These are phyloP conservation scores for Halophytophthora batemanensis DNA, from an alignment of 352 stramenopile genomes.

Conservation along the genomic window DNA sequence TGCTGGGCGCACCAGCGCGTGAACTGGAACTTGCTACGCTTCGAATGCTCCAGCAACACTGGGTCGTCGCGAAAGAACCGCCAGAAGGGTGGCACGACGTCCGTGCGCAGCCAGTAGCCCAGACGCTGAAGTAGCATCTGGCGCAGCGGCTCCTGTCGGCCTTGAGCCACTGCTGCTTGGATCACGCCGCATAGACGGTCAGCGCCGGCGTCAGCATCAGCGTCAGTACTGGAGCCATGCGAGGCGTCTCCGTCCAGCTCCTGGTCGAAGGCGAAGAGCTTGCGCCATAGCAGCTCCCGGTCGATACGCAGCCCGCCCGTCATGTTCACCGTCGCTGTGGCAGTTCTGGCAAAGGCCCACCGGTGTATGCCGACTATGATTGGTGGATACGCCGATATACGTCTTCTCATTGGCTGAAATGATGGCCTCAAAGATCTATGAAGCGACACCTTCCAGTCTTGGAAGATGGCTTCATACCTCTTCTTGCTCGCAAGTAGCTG, in stretches of 20 bases:
- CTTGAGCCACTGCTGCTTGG: constrained; percentile 30
- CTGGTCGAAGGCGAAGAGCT: constrained; percentile 64
- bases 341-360: too few relatives aligned
- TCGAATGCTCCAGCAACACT: constrained; percentile 7
- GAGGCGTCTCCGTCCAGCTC: constrained; percentile 7
- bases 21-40: constrained; percentile 22
- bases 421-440: too few relatives aligned
- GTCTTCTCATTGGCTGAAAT: too few relatives aligned
- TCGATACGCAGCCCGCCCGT: constrained; percentile 40
- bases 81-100: constrained; percentile 66
- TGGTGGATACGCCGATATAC: too few relatives aligned
- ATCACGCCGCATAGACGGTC: constrained; percentile 33
- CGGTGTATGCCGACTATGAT: too few relatives aligned
- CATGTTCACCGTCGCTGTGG: too few relatives aligned
- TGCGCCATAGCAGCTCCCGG: constrained; percentile 58
- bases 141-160: constrained; percentile 41
- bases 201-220: neutral
- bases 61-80: constrained; percentile 42
- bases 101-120: constrained; percentile 57
- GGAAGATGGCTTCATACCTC: too few relatives aligned
- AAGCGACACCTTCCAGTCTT: too few relatives aligned
- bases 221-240: constrained; percentile 1
- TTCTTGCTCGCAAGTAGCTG: too few relatives aligned
- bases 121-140: constrained; percentile 61
- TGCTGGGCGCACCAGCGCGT: constrained; percentile 59